phyloP scores from a whole-genome alignment of 2,329 filamentous ascomycete species.

The Fusarium paranaense region DNA sequence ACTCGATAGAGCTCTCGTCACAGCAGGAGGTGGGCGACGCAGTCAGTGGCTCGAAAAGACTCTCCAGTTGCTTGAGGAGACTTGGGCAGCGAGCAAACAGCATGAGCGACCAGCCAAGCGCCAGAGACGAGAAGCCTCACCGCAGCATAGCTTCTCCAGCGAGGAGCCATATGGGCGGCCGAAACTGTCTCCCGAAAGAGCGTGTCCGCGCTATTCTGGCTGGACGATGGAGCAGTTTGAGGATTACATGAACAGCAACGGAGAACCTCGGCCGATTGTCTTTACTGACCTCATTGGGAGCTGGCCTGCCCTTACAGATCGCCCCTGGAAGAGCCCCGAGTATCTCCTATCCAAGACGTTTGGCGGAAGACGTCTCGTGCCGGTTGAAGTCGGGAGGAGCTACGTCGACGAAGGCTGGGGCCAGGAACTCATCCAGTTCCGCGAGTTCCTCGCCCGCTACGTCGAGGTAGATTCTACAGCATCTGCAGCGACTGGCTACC shows the following conservation, averaged over 20 bases:
- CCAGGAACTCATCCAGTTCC: conserved; percentile 82
- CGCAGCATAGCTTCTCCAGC: conserved; percentile 39
- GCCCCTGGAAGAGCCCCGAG: conserved; percentile 76
- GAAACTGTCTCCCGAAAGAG: conserved; percentile 28
- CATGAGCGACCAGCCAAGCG: conserved; percentile 39
- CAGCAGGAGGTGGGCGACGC: conserved; percentile 72
- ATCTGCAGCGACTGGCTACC: conserved; percentile 73
- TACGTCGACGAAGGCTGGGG: conserved; percentile 90
- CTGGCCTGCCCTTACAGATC: conserved; percentile 81
- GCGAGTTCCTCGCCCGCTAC: conserved; percentile 74
- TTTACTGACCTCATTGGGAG: conserved; percentile 70
- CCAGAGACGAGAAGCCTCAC: conserved; percentile 9
- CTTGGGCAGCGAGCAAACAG: conserved; percentile 33
- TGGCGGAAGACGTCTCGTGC: conserved; percentile 81
- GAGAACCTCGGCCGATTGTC: conserved; percentile 71
- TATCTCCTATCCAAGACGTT: conserved; percentile 84
- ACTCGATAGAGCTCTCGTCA: conserved; percentile 82
- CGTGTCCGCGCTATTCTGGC: conserved; percentile 47
- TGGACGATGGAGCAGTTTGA: conserved; percentile 72
- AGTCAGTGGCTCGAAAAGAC: conserved; percentile 63
- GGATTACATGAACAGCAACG: conserved; percentile 63
- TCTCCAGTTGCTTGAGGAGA: conserved; percentile 56
- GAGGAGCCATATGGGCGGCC: conserved; percentile 48
- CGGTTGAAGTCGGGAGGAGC: conserved; percentile 85
- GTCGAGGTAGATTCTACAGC: conserved; percentile 53